Conservation (phyloP, 1,284 basidiomycete species). For the Tilletia horrida region DNA sequence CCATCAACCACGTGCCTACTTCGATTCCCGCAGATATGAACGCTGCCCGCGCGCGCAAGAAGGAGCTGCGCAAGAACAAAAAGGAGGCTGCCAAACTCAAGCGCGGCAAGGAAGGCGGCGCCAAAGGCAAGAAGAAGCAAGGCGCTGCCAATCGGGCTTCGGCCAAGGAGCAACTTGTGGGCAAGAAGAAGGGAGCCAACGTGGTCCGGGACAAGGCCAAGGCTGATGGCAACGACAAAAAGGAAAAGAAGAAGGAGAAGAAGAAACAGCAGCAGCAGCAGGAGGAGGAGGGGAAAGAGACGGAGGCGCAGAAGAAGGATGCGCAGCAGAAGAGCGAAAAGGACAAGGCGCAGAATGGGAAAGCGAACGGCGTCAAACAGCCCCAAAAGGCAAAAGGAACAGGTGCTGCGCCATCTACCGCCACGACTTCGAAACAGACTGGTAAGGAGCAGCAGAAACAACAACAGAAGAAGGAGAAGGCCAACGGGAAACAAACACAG, state of each 20-base stretch:
- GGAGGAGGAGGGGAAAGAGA: neutral
- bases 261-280: neutral
- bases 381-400: neutral
- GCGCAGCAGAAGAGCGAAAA: no score
- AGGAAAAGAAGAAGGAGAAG: slow-evolving; percentile 2
- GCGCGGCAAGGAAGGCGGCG: neutral
- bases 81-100: neutral
- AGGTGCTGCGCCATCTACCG: no score
- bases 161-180: neutral
- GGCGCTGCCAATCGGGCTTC: neutral
- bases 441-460: no score
- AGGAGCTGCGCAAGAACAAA: slow-evolving; percentile 18
- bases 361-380: neutral
- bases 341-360: neutral
- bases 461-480: no score
- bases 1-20: slow-evolving; percentile 20
- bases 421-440: no score
- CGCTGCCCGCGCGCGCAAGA: slow-evolving; percentile 2
- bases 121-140: neutral
- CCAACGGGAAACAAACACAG: no score
- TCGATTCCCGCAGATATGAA: slow-evolving; percentile 20
- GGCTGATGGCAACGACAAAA: neutral
- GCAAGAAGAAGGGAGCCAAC: neutral
- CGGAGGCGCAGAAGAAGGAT: neutral
- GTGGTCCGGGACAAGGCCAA: neutral